Conservation (phyloP, 495 filamentous ascomycete species). For the Aspergillus bridgeri region DNA sequence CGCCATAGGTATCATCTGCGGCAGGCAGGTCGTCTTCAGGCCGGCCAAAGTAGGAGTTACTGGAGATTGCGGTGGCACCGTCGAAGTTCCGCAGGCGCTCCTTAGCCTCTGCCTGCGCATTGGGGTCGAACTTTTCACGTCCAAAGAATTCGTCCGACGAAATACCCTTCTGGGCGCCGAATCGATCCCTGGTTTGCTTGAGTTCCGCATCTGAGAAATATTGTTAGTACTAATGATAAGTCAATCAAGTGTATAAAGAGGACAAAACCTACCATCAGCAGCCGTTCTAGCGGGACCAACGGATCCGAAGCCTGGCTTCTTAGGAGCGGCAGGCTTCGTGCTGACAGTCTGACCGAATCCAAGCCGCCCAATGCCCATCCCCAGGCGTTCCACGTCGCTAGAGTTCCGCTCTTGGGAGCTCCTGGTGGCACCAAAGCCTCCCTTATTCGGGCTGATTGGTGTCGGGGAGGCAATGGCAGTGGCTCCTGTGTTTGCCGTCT, state of each 20-base stretch:
- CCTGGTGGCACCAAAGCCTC: slow-evolving; percentile 56
- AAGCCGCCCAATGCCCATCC: slow-evolving; percentile 82
- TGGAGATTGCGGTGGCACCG: slow-evolving; percentile 86
- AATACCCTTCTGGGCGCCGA: slow-evolving; percentile 91
- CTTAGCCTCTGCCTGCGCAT: slow-evolving; percentile 80
- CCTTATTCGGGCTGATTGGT: slow-evolving; percentile 63
- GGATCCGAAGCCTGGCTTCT: slow-evolving; percentile 85
- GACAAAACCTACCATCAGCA: slow-evolving; percentile 62
- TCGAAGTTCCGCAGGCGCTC: slow-evolving; percentile 85
- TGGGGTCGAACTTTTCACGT: slow-evolving; percentile 78
- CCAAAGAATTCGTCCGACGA: slow-evolving; percentile 98
- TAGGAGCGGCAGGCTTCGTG: slow-evolving; percentile 60
- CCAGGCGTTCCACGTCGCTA: slow-evolving; percentile 82
- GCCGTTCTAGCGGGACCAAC: slow-evolving; percentile 62
- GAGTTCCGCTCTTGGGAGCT: slow-evolving; percentile 54
- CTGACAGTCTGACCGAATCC: slow-evolving; percentile 87
- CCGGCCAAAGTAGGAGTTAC: slow-evolving; percentile 94
- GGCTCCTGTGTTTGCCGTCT: slow-evolving; percentile 48
- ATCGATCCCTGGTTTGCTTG: slow-evolving; percentile 42
- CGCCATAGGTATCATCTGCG: slow-evolving; percentile 71
- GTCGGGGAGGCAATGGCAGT: slow-evolving; percentile 65
- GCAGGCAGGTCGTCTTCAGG: slow-evolving; percentile 63
- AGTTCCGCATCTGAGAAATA: slow-evolving; percentile 36
- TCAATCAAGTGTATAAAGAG: neutral
- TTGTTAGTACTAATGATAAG: neutral